Base-by-base conservation (phyloP, 2,329 filamentous ascomycete genomes). In the Trichophyton mentagrophytes region DNA sequence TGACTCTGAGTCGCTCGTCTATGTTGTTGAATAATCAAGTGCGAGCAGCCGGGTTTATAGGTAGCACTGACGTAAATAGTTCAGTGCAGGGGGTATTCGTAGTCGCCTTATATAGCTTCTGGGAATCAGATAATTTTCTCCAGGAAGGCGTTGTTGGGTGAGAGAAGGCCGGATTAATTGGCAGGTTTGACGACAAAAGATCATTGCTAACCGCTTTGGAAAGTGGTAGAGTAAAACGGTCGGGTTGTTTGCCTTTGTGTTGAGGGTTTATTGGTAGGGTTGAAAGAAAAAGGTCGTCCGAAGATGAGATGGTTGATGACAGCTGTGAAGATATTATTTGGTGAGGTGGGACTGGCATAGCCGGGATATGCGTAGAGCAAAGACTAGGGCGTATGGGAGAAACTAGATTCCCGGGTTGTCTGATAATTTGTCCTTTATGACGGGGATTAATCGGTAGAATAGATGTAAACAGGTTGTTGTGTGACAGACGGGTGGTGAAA, bases 321-420 rank as follows among this genome's bases (percentile, higher is more conserved):
- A 42, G 22, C 4, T 38, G 33, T 38, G 27, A 4, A 17, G 15
- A 65, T 64, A 11, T 64, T 64, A 15, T 64, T 66, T 55, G 64
- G 59, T 20, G 65, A 67, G 7, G 64, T 67, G 59, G 63, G 63
- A 25, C 64, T 36, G 49, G 2, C 17, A 33, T 55, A 20, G 11
- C 1, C 7, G 49, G 27, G 3, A n/a, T 6, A 15, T 36, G 15
- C 17, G 25, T 13, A 6, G 27, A 7, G 27, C n/a, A 7, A 9
- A 9, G 27, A 7, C 33, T 13, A 55, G 15, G 15, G n/a, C 17
- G 27, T 9, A 17, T n/a, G 13, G 2, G 27, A 36, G 4, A 17
- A 15, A 9, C n/a, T n/a, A n/a, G 7, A 13, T 55, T 36, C 30
- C 27, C 33, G 5, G 6, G 2, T 33, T 55, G 49, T 4, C 25